Evolutionary conservation across 2,329 filamentous ascomycete species (phyloP), one percentile per base, ranked within the genome.

Genomic region (Neonectria sp.): DNA sequence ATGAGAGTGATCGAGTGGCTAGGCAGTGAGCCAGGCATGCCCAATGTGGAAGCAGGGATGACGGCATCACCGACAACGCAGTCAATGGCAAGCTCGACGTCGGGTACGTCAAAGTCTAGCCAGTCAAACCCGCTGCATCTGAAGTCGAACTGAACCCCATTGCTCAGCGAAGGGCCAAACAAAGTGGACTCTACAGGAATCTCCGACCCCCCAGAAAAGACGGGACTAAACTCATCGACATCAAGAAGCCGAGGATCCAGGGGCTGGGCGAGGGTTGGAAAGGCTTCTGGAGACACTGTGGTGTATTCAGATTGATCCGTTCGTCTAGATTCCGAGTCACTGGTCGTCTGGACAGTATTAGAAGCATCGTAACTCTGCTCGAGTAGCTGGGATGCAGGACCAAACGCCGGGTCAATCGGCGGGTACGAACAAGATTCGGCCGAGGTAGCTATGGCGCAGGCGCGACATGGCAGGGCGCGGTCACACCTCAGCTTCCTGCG

Each of bases 401-500:
- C n/a, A 24, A 60, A 63, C 3, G 8, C 13, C 33, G 60, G 48
- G 25, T 60, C 56, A 7, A 49, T n/a, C 6, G 60, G 31, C 12
- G 69, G 68, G 29, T 71, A 70, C n/a, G 56, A 52, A n/a, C 69
- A 70, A 29, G 59, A 46, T 24, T 52, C 60, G 25, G 62, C 17
- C 8, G 48, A 24, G 12, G 53, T 60, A 17, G 70, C 67, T 1
- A 61, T 55, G 1, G 63, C 46, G 46, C 77, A 78, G 4, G 71
- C 65, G 6, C 61, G 52, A 29, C 76, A 79, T 0, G 77, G 76
- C 60, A 70, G 37, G 1, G 15, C 24, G 21, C 76, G 70, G 52
- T 76, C 71, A 56, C 77, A 79, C 15, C 66, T 73, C 24, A 76
- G 68, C 31, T 76, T 77, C 53, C 74, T 68, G 9, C 70, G 70